A percentile compares a stretch with the other conserved stretches of the same genome.
phyloP scores from a whole-genome alignment of 2,329 filamentous ascomycete genomes.

The Sclerotinia sclerotiorum region DNA sequence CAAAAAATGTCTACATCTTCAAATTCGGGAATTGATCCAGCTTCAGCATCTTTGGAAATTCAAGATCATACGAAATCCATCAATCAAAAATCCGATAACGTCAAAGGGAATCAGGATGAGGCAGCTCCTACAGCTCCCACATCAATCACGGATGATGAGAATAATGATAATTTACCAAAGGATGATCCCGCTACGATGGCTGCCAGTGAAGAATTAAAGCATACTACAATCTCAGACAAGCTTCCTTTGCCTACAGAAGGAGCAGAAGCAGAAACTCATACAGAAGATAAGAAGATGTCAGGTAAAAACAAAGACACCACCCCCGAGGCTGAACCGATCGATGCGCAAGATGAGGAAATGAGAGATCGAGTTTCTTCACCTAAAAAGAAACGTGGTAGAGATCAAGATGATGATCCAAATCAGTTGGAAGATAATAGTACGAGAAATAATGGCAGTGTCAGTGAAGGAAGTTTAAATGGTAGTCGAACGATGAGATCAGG shows the following conservation, averaged over 20 bases:
- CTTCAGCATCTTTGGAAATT: slow-evolving; percentile 22
- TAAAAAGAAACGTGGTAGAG: slow-evolving; percentile 60
- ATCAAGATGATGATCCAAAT: slow-evolving; percentile 48
- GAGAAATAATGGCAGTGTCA: slow-evolving; percentile 42
- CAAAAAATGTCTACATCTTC: slow-evolving; percentile 31
- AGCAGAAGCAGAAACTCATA: slow-evolving; percentile 35
- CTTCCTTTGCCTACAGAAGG: slow-evolving; percentile 46
- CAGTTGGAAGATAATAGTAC: slow-evolving; percentile 41
- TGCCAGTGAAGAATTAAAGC: slow-evolving; percentile 62
- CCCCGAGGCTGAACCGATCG: slow-evolving; percentile 42
- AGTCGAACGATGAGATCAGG: slow-evolving; percentile 48
- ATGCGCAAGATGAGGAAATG: slow-evolving; percentile 44
- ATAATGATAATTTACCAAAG: slow-evolving; percentile 28
- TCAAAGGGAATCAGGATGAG: slow-evolving; percentile 36
- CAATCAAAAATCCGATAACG: slow-evolving; percentile 29
- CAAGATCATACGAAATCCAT: slow-evolving; percentile 24
- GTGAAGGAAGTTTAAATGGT: slow-evolving; percentile 44
- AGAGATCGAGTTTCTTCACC: slow-evolving; percentile 57
- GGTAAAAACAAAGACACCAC: slow-evolving; percentile 34
- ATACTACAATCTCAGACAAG: slow-evolving; percentile 61
- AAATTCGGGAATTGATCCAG: slow-evolving; percentile 29
- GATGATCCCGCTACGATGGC: slow-evolving; percentile 65
- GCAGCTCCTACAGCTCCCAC: slow-evolving; percentile 34
- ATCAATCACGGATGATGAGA: slow-evolving; percentile 28
- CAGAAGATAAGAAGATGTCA: slow-evolving; percentile 38